Percentiles rank a stretch among this genome's conserved stretches.
Evolutionary conservation across 116 monocot genomes (phyloP).

Genomic region (Iris pallida): DNA sequence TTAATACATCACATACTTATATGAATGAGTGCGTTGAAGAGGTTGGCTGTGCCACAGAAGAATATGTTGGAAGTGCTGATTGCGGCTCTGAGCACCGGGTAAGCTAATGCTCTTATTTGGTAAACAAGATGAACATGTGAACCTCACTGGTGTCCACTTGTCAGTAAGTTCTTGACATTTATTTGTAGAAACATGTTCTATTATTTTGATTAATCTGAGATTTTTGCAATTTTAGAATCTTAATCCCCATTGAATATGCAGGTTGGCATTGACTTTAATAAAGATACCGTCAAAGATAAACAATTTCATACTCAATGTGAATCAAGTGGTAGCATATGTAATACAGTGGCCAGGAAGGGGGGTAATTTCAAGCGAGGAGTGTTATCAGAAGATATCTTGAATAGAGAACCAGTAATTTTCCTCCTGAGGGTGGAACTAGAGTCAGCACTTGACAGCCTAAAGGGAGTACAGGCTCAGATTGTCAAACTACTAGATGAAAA

Average conservation of each 20-base stretch:
- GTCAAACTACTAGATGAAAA: slow-evolving; percentile 35
- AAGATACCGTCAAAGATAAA: not conserved
- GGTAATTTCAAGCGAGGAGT: not conserved
- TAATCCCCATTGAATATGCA: slow-evolving; percentile 20
- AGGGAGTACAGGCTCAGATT: slow-evolving; percentile 48
- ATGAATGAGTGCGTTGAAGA: slow-evolving; percentile 16
- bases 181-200: slow-evolving; percentile 2
- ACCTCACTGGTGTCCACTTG: slow-evolving; percentile 25
- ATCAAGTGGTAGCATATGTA: not conserved
- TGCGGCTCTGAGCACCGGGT: slow-evolving; percentile 36
- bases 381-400: slow-evolving; percentile 6
- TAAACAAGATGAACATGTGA: slow-evolving; percentile 37
- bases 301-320: slow-evolving; percentile 5
- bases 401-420: slow-evolving; percentile 29
- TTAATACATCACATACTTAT: slow-evolving; percentile 22
- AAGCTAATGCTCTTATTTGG: slow-evolving; percentile 53
- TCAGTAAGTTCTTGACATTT: slow-evolving; percentile 30
- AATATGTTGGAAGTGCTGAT: slow-evolving; percentile 16
- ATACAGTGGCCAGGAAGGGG: not conserved
- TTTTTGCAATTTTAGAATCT: slow-evolving; percentile 2
- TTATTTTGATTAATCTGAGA: slow-evolving; percentile 3
- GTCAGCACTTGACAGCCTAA: slow-evolving; percentile 39
- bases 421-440: slow-evolving; percentile 56
- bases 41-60: not conserved
- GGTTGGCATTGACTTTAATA: slow-evolving; percentile 16